phyloP scores from a whole-genome alignment of 169 alveolate species.

The Theileria equi region DNA sequence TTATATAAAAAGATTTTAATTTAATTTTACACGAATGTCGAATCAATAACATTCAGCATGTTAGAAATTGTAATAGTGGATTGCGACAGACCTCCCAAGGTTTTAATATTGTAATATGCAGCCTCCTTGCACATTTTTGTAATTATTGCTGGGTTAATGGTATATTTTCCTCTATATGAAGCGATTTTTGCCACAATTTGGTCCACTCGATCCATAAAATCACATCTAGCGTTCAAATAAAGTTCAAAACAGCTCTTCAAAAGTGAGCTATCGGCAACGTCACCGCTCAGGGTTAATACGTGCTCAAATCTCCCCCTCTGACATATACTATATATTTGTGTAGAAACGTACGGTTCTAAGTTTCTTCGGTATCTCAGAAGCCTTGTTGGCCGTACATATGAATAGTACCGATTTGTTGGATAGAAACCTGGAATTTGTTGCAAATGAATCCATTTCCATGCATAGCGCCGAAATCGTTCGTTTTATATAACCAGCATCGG shows the following conservation, averaged over 20 bases:
- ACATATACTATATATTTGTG: background rate
- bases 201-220: conserved; percentile 22
- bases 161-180: background rate
- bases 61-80: too few species aligned
- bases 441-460: conserved; percentile 20
- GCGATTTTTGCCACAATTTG: conserved; percentile 4
- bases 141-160: background rate
- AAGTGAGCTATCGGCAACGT: background rate
- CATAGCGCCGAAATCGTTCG: conserved; percentile 28
- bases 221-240: conserved; percentile 33
- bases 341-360: conserved; percentile 26
- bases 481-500: conserved; percentile 10
- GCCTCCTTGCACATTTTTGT: too few species aligned
- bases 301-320: background rate
- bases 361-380: conserved; percentile 12
- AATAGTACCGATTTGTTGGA: conserved; percentile 13
- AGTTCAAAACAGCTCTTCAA: conserved; percentile 32
- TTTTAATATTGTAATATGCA: too few species aligned
- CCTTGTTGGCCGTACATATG: conserved; percentile 29
- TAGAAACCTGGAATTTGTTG: conserved; percentile 1
- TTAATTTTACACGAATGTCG: too few species aligned
- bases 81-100: too few species aligned
- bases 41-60: too few species aligned
- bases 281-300: background rate
- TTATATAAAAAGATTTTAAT: too few species aligned